Base-by-base conservation (phyloP, 2,329 filamentous ascomycete species). In the Ceratocystis huliohia region DNA sequence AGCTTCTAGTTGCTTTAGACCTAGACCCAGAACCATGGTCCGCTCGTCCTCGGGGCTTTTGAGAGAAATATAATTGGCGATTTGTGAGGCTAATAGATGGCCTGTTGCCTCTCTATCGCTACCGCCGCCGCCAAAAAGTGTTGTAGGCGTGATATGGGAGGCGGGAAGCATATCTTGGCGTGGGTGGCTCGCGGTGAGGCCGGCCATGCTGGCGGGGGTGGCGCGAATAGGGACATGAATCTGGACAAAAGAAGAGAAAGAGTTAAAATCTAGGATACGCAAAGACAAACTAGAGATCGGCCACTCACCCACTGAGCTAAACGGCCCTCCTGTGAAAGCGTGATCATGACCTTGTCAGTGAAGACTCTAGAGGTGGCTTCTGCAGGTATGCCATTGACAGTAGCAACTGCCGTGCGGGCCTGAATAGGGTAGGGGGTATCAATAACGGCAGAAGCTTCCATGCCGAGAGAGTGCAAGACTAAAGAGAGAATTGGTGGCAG, bases 301-400 rank as follows among this genome's bases (percentile, higher is more conserved):
- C n/a, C 2, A 74, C 78, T 65, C 79, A 96, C 91, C 94, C 94
- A 99, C 80, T 97, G 94, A 22, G 89, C 88, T 61, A 97, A 78
- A 68, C 87, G 84, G 5, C 92, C 93, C 69, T 87, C 84, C 77
- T 97, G 94, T 0, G 89, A 89, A 68, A 97, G 82, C 0, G 91
- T 96, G 69, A 99, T 79, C 71, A 99, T 78, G 71, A 99, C 91
- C 76, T 91, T 96, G 81, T 97, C 94, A 7, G 86, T 82, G 76
- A 97, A 97, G 71, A 81, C 84, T 65, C 91, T 79, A 10, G 82
- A 81, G 48, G 84, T 86, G 44, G 89, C 86, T 70, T 91, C 85
- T 1, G 94, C 97, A 45, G 81, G 75, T 25, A 87, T 75, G 37
- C 84, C 85, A 69, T 87, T 84, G 69, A 96, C 84, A 2, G 79